Evolutionary conservation across 441 rosid genomes (phyloP), one percentile per base, ranked within the genome.

Genomic region (Pelargonium citronellum): DNA sequence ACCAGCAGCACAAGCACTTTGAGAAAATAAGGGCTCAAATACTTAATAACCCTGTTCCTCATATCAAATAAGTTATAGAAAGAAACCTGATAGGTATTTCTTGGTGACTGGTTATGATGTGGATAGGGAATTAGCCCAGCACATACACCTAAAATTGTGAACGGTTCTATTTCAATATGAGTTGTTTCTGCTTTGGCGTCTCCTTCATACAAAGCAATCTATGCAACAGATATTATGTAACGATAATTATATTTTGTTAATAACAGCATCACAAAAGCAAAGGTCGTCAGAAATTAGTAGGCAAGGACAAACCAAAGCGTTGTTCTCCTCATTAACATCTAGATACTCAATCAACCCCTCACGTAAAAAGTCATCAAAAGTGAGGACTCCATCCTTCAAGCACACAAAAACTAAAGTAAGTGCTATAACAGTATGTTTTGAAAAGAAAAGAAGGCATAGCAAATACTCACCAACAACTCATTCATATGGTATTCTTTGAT

Each of bases 61-160:
- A 57, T 55, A 72, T 65, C 66, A 71, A 12, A 75, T 20, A 63
- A 55, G 69, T 64, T 43, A 53, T 39, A 77, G 34, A 51, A 70
- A 53, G 65, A 66, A 78, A 95, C 97, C 98, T 90, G 98, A 77
- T 92, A 95, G 34, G 98, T 95, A 78, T 95, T 95, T 82, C 99
- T 85, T 66, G 99, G 99, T 71, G 98, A 95, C 82, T 95, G 99
- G 78, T 95, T 95, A 82, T 95, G 99, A 87, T 95, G 98, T 81
- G 98, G 98, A 77, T 75, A 95, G 41, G 99, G 99, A 76, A 95
- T 95, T 66, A 95, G 80, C 76, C 99, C 98, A 77, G 98, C 99
- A 85, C 75, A 67, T 82, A 95, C 96, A 79, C 99, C 99, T 83
- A 95, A 86, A 76, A 95, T 89, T 62, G 97, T 95, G 85, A 92